Conservation (phyloP, 306 rosid species). For the Quillaja saponaria region DNA sequence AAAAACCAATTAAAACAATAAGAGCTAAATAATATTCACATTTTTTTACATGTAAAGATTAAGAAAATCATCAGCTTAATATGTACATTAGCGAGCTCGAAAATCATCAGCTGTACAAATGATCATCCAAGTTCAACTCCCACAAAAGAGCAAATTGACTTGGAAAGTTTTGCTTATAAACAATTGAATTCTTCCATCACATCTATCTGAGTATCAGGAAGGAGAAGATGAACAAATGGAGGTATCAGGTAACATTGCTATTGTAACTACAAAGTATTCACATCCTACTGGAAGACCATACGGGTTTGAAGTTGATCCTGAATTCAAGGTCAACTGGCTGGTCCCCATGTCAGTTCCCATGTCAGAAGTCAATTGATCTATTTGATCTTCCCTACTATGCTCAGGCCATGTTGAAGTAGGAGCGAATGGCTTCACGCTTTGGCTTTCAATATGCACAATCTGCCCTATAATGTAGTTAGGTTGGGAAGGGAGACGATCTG, state of each 20-base stretch:
- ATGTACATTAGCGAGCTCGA: constrained; percentile 44
- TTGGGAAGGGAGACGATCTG: constrained; percentile 70
- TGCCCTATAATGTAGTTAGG: constrained; percentile 96
- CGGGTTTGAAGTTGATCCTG: constrained; percentile 83
- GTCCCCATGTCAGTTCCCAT: constrained; percentile 57
- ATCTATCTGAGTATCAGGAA: constrained; percentile 96
- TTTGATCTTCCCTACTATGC: constrained; percentile 45
- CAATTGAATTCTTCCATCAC: constrained; percentile 93
- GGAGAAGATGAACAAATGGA: constrained; percentile 82
- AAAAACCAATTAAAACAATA: too few relatives aligned
- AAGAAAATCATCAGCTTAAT: too few relatives aligned
- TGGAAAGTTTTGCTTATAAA: constrained; percentile 52
- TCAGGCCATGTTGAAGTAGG: constrained; percentile 36
- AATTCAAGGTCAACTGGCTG: constrained; percentile 84
- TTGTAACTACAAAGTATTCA: constrained; percentile 93
- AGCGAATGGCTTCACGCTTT: constrained; percentile 56
- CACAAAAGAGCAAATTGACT: constrained; percentile 42
- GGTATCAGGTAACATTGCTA: constrained; percentile 96
- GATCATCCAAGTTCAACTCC: constrained; percentile 46
- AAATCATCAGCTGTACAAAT: constrained; percentile 62
- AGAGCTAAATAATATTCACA: constrained; percentile 41
- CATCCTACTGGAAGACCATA: constrained; percentile 93
- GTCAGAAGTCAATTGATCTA: constrained; percentile 44
- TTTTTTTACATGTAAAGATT: not conserved
- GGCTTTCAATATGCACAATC: constrained; percentile 95